Evolutionary conservation across 2,329 filamentous ascomycete species (phyloP).

Genomic region (Fusarium scirpi): DNA sequence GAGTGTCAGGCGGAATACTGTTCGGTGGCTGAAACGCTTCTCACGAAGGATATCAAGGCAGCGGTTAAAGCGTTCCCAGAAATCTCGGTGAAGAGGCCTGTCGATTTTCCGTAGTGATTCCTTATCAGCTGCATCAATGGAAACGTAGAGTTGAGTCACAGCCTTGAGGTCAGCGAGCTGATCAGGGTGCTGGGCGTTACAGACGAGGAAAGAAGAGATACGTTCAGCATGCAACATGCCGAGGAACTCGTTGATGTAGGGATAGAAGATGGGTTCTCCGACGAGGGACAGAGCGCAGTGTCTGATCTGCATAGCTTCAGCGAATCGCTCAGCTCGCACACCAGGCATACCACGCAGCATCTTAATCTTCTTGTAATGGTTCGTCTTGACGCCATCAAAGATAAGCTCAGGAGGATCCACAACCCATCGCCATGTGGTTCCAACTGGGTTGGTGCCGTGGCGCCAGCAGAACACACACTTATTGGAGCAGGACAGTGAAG

Average conservation of each 20-base stretch:
- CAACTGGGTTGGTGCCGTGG: constrained; percentile 96
- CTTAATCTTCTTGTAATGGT: constrained; percentile 97
- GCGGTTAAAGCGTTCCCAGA: constrained; percentile 94
- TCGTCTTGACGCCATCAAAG: constrained; percentile 88
- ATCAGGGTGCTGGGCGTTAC: constrained; percentile 96
- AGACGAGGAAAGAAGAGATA: constrained; percentile 95
- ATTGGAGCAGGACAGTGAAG: constrained; percentile 94
- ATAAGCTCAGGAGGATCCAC: constrained; percentile 92
- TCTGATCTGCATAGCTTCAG: constrained; percentile 90
- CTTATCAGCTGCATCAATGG: constrained; percentile 92
- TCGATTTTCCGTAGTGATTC: constrained; percentile 91
- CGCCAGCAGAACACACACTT: constrained; percentile 99
- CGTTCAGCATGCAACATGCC: constrained; percentile 84
- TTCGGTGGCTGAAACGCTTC: constrained; percentile 86
- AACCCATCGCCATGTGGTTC: constrained; percentile 96
- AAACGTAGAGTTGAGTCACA: constrained; percentile 96
- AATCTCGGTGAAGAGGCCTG: constrained; percentile 91
- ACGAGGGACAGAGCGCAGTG: constrained; percentile 94
- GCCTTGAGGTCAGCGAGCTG: constrained; percentile 84
- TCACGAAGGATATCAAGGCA: constrained; percentile 91
- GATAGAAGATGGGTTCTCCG: constrained; percentile 98
- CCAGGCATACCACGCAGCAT: constrained; percentile 95
- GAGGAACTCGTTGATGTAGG: constrained; percentile 94
- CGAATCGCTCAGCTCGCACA: constrained; percentile 89
- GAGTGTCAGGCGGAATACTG: constrained; percentile 92